A percentile compares a stretch with the other conserved stretches of the same genome.
Evolutionary conservation across 768 basidiomycete genomes (phyloP).

Genomic region (Hortiboletus campestris): DNA sequence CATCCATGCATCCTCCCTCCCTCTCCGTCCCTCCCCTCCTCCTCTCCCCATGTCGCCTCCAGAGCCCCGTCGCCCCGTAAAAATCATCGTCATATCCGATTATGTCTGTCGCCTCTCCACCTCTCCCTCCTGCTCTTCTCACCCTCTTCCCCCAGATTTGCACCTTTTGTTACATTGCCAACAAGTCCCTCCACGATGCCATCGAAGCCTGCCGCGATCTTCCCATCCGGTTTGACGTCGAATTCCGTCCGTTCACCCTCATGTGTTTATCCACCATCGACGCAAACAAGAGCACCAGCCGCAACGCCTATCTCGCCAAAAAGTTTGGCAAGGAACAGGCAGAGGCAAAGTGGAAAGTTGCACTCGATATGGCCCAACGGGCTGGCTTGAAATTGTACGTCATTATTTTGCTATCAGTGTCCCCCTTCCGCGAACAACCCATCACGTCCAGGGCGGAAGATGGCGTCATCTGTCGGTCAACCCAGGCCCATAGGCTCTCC

Average conservation of each 20-base stretch:
- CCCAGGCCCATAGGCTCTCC: conserved; percentile 43
- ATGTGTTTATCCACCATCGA: conserved; percentile 24
- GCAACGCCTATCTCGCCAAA: conserved; percentile 23
- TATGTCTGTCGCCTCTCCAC: conserved; percentile 23
- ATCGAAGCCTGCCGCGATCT: conserved; percentile 35
- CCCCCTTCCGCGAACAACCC: not conserved
- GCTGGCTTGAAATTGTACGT: conserved; percentile 29
- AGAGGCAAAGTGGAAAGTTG: conserved; percentile 27
- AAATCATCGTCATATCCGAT: conserved; percentile 36
- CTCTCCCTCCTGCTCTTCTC: conserved; percentile 1
- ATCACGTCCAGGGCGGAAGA: conserved; percentile 33
- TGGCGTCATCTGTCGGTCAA: conserved; percentile 40
- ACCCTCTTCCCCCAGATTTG: conserved; percentile 26
- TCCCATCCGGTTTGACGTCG: conserved; percentile 34
- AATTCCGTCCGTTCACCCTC: conserved; percentile 35
- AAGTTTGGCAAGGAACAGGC: conserved; percentile 29
- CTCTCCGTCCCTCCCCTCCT: too few relatives aligned
- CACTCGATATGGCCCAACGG: conserved; percentile 29
- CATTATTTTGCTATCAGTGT: not conserved
- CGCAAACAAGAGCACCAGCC: conserved; percentile 17
- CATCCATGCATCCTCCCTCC: conserved; percentile 19
- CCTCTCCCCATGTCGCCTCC: too few relatives aligned
- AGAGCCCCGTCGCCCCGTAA: conserved; percentile 17
- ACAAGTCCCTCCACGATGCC: conserved; percentile 37
- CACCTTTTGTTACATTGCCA: conserved; percentile 39